A percentile compares a stretch with the other conserved stretches of the same genome.
Evolutionary conservation across 2,329 filamentous ascomycete species (phyloP).

Genomic region (Pseudopyrenochaeta lycopersici): DNA sequence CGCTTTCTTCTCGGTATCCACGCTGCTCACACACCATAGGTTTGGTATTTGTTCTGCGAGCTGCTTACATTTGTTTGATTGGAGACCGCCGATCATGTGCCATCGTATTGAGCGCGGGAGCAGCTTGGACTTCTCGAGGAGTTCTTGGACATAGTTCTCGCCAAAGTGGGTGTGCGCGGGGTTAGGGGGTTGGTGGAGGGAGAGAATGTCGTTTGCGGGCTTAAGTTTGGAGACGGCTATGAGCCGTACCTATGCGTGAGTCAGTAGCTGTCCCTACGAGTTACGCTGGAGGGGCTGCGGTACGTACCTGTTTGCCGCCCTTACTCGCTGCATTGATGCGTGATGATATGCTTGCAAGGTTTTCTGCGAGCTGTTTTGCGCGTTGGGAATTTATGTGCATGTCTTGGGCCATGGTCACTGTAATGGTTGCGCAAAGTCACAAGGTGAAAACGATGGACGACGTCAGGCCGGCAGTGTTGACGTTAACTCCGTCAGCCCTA

Average conservation of each 20-base stretch:
- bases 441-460: conserved; percentile 13
- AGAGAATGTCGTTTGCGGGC: conserved; percentile 87
- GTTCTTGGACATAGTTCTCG: conserved; percentile 88
- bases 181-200: conserved; percentile 70
- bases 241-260: conserved; percentile 72
- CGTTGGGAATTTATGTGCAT: conserved; percentile 55
- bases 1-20: conserved; percentile 90
- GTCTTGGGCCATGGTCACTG: conserved; percentile 43
- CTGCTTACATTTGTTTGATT: conserved; percentile 91
- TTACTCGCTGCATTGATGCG: conserved; percentile 53
- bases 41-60: conserved; percentile 85
- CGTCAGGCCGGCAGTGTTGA: conserved; percentile 24
- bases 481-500: conserved; percentile 25
- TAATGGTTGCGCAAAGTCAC: conserved; percentile 21
- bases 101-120: conserved; percentile 81
- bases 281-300: neutral
- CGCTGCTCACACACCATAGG: conserved; percentile 88
- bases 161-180: conserved; percentile 79
- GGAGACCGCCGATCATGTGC: conserved; percentile 96
- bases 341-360: conserved; percentile 52
- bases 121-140: conserved; percentile 82
- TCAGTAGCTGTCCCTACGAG: conserved; percentile 3
- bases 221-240: conserved; percentile 98
- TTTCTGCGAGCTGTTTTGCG: conserved; percentile 57
- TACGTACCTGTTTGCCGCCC: conserved; percentile 37